Base-by-base conservation (phyloP, 108 stramenopile genomes). In the Cyclostephanos tholiformis region DNA sequence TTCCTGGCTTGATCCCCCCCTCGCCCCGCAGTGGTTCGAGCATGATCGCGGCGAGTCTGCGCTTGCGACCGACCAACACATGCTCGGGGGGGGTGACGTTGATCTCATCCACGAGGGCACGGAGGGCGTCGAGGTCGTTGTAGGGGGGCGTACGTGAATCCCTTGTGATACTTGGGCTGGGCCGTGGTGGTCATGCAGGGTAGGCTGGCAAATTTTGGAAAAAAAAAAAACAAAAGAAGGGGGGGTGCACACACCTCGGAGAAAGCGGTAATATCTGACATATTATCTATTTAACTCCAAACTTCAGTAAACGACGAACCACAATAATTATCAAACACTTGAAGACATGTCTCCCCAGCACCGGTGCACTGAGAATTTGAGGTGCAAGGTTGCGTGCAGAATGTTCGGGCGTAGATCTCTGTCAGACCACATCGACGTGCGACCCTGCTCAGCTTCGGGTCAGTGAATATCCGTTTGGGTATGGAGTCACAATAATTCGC, bases 161-260 rank as follows among this genome's bases (percentile, higher is more conserved):
- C n/a, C n/a, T n/a, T n/a, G n/a, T n/a, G n/a, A n/a, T n/a, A n/a
- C n/a, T n/a, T n/a, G n/a, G 97, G 95, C 80, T 97, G 96, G 51
- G 86, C 93, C n/a, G 98, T 99, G 59, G 97, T 97, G n/a, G 93
- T 90, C 39, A 99, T n/a, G n/a, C n/a, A n/a, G n/a, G n/a, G n/a
- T n/a, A n/a, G n/a, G n/a, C n/a, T n/a, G n/a, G n/a, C n/a, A n/a
- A n/a, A n/a, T n/a, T n/a, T n/a, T n/a, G n/a, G n/a, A n/a, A n/a
- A n/a, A n/a, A n/a, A n/a, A n/a, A n/a, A n/a, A n/a, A n/a, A n/a
- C n/a, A n/a, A n/a, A n/a, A n/a, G n/a, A n/a, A n/a, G n/a, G n/a
- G n/a, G n/a, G n/a, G n/a, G n/a, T n/a, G n/a, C n/a, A n/a, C n/a
- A n/a, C n/a, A n/a, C n/a, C n/a, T n/a, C n/a, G n/a, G n/a, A n/a